Evolutionary conservation across 192 early-diverging fungal species (phyloP), one percentile per base, ranked within the genome.

Genomic region (Backusella tuberculispora): DNA sequence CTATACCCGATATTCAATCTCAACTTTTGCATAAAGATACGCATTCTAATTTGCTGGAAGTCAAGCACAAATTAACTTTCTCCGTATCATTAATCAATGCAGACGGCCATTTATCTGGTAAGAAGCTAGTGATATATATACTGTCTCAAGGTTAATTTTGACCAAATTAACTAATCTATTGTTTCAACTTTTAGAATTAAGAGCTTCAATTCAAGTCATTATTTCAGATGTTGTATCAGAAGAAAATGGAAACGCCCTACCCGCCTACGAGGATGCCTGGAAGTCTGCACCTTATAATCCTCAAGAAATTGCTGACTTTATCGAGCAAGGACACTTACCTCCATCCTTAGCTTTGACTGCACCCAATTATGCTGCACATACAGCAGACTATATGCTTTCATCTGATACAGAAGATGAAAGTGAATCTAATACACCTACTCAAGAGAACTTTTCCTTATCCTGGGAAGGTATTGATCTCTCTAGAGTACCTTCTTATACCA

Each of bases 31-130:
- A 63, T 8, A 71, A 42, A 15, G 83, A 85, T 71, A 50, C 79
- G 1, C n/a, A 68, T 6, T 78, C 71, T 41, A 78, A 83, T 29
- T 34, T 83, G 17, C 74, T 85, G 12, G 60, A 76, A 15, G 71
- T 85, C 6, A 68, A 68, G 19, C 83, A 85, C 50, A 78, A 83
- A 60, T 56, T 85, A 38, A 80, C 76, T 24, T 78, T 85, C 42
- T 73, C 63, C 2, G 69, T 85, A 0, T 63, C 70, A 7, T 66
- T 85, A 17, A 24, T 66, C 7, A 80, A 81, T 69, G 34, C 60
- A 17, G 81, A 83, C 56, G 81, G 81, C 7, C 81, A 82, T 65
- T 70, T 82, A 40, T 82, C 81, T 37, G 79, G 79, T 80, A 68
- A 66, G 8, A 9, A 0, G 10, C 0, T 24, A 26, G 8, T 65